Conservation (phyloP, 2,329 filamentous ascomycete genomes). For the Sphaerulina musiva region DNA sequence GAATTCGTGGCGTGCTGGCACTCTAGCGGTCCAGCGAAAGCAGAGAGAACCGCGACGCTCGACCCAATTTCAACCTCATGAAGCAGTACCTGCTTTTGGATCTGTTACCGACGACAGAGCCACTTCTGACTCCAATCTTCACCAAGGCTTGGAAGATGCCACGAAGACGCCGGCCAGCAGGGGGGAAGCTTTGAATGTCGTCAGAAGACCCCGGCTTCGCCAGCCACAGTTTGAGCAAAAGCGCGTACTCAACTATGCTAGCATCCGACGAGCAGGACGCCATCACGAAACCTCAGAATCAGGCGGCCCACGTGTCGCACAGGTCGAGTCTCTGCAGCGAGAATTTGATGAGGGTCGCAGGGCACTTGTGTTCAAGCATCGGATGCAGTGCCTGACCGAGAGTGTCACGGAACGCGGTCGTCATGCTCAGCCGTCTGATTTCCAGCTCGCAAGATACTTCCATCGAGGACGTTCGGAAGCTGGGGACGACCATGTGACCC, state of each 20-base stretch:
- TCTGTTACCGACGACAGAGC: background rate
- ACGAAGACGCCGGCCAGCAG: background rate
- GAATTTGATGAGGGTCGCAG: conserved; percentile 34
- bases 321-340: conserved; percentile 41
- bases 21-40: conserved; percentile 12
- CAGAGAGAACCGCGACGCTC: background rate
- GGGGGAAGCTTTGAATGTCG: background rate
- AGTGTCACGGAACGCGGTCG: conserved; percentile 16
- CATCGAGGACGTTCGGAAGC: background rate
- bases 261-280: background rate
- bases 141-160: background rate
- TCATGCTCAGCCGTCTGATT: conserved; percentile 11
- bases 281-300: background rate
- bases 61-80: background rate
- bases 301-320: conserved; percentile 31
- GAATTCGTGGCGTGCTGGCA: conserved; percentile 47
- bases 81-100: background rate
- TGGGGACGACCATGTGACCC: background rate
- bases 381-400: conserved; percentile 29
- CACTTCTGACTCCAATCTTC: background rate
- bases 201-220: background rate
- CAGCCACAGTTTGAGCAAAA: background rate
- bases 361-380: conserved; percentile 34
- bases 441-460: conserved; percentile 30
- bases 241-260: background rate